Evolutionary conservation across 345 rosid genomes (phyloP), one percentile per base, ranked within the genome.

Genomic region (Toxicodendron radicans): DNA sequence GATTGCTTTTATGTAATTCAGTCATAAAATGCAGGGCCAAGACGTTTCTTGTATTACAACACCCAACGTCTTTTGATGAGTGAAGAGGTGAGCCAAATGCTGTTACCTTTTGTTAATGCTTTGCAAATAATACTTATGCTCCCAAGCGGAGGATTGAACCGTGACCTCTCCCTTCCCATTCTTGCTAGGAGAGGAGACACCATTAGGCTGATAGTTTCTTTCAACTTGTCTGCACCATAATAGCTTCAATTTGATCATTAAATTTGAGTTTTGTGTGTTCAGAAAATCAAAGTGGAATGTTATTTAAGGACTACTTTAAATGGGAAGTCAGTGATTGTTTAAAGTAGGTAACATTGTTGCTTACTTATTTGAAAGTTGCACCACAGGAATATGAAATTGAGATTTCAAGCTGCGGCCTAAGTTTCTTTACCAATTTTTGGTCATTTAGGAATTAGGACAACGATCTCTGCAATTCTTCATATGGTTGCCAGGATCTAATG

Each of bases 1-100:
- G 60, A 49, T 18, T 57, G 7, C 51, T 24, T 27, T 30, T 58
- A 4, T 38, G 24, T 33, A 13, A 66, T 64, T 33, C 16, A 48
- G 67, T 32, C 52, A 10, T 49, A 54, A 24, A 20, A 27, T 79
- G 80, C 88, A 95, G 99, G 87, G 81, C 92, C 98, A 5, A 88
- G 99, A 81, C 86, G 86, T 58, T 79, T 89, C 78, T 73, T 95
- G 76, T 93, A 91, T 78, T 84, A 89, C 91, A 91, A 72, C 62
- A 79, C 91, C 27, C 1, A 86, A 82, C 96, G 87, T 5, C 79
- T 85, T 79, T 76, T 95, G 58, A 46, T 62, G 61, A 93, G 88
- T 12, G 97, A 95, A 85, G 97, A 90, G 96, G 98, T 90, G 35
- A 84, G 85, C 64, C 32, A 6, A 67, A 72, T 10, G 38, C 8